Evolutionary conservation across 2,329 filamentous ascomycete species (phyloP).

Genomic region (Botrytis galanthina): DNA sequence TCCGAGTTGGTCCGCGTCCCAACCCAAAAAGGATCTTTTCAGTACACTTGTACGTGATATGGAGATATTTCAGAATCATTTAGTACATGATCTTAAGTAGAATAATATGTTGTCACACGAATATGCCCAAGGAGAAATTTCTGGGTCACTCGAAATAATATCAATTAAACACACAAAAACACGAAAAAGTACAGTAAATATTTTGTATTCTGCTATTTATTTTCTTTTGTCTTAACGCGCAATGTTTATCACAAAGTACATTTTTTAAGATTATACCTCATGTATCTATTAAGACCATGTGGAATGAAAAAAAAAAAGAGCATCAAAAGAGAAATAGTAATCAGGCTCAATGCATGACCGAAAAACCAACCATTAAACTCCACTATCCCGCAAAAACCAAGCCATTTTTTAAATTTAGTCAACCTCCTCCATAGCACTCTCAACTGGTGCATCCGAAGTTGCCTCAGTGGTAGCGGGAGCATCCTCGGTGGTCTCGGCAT

Average conservation of each 20-base stretch:
- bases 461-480: slow-evolving; percentile 61
- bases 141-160: neutral
- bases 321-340: slow-evolving; percentile 15
- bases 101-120: neutral
- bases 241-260: slow-evolving; percentile 18
- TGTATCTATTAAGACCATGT: neutral
- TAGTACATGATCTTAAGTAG: neutral
- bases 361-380: slow-evolving; percentile 37
- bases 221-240: slow-evolving; percentile 17
- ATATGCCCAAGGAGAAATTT: no score
- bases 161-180: neutral
- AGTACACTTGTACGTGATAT: slow-evolving; percentile 1
- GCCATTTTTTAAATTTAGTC: slow-evolving; percentile 61
- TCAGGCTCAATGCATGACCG: slow-evolving; percentile 21
- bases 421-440: slow-evolving; percentile 99
- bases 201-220: slow-evolving; percentile 18
- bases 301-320: neutral
- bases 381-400: slow-evolving; percentile 29
- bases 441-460: slow-evolving; percentile 53
- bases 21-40: neutral
- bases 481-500: slow-evolving; percentile 69
- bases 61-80: neutral
- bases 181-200: slow-evolving; percentile 8
- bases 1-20: neutral
- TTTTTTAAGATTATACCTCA: slow-evolving; percentile 16